Base-by-base conservation (phyloP, 1,284 basidiomycete species). In the Rhodotorula glutinis region DNA sequence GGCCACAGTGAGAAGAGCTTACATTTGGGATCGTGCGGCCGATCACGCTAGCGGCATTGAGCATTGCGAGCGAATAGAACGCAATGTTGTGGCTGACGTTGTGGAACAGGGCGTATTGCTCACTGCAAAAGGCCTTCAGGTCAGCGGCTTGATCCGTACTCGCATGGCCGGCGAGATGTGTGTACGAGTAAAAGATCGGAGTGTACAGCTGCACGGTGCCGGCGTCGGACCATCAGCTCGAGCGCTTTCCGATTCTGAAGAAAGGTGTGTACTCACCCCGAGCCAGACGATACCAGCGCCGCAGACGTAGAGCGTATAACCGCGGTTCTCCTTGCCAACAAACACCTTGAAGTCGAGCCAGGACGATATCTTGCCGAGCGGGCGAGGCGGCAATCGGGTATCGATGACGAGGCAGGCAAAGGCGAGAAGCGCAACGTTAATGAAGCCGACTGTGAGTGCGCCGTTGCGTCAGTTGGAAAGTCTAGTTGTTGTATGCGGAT, bases 1-100 rank as follows among this genome's bases (percentile, higher is more conserved):
- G 16, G 10, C 5, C 10, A 3, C 17, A 13, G 4, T 61, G n/a
- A 40, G 30, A 16, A 11, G 8, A 11, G 8, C 61, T 46, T 38
- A 56, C 61, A 65, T 79, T 79, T 3, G 75, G 72, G 19, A 76
- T 57, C 23, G 72, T 66, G 25, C 75, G 67, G 13, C 75, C 75
- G 40, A 76, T 71, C 8, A 75, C 57, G 11, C 52, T 58, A 0
- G 71, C 72, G 3, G 71, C 75, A 43, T 75, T 76, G 9, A 76
- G 63, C 52, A 76, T 74, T 19, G 73, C 66, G 11, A 76, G 60
- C 11, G 62, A 65, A 65, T 76, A 76, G 52, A 74, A 72, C 0
- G 73, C 63, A 8, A 76, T 60, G 41, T 76, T 74, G 21, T 62
- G 41, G 8, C 67, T 54, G 44, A 79, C 72, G 17, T 75, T 75